Percentiles rank a stretch among this genome's conserved stretches.
Evolutionary conservation across 305 asterid species (phyloP).

Genomic region (Fraxinus baroniana): DNA sequence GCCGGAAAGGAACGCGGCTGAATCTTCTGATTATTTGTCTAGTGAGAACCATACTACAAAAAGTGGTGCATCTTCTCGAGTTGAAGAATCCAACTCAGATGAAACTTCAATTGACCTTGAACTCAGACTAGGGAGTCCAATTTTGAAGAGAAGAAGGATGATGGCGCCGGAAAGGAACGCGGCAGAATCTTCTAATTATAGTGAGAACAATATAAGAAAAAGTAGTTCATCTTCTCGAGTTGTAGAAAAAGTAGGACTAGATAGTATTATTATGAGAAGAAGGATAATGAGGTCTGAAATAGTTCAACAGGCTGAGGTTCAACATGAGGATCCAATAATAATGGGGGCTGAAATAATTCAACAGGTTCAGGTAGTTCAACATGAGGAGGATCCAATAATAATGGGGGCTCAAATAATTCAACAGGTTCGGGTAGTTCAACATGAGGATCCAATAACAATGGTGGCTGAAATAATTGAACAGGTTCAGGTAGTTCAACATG

Average conservation of each 20-base stretch:
- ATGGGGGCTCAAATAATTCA: background rate
- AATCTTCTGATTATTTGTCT: background rate
- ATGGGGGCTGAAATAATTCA: background rate
- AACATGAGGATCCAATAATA: background rate
- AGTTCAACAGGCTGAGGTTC: background rate
- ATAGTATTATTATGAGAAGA: background rate
- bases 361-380: background rate
- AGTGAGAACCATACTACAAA: background rate
- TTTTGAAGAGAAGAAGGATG: background rate
- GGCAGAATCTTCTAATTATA: background rate
- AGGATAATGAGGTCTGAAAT: background rate
- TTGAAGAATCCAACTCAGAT: background rate
- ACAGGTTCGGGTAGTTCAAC: background rate
- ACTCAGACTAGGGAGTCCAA: background rate
- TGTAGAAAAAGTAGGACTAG: background rate
- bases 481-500: background rate
- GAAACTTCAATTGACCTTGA: background rate
- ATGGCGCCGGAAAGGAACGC: background rate
- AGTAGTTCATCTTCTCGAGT: background rate
- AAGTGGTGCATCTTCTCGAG: background rate
- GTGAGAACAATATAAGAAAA: background rate
- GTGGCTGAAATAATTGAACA: background rate
- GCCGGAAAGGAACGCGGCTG: background rate
- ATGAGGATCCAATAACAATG: too few species aligned
- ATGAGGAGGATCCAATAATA: too few species aligned